Evolutionary conservation across 805 yeast species (phyloP).

Genomic region (Teunomyces panamensis): DNA sequence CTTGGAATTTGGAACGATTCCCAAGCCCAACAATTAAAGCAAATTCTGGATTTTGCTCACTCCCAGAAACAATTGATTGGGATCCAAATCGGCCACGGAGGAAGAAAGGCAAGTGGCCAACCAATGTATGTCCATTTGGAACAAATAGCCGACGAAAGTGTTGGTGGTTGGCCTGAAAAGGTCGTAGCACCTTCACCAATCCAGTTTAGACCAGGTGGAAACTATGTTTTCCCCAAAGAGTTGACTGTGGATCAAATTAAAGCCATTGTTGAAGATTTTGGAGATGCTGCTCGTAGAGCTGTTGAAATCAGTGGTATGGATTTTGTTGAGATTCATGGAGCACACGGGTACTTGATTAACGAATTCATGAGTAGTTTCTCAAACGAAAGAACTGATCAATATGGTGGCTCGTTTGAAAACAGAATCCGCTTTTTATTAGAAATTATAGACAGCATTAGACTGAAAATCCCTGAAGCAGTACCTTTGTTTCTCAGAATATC

Average conservation of each 20-base stretch:
- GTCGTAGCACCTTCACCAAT: slow-evolving; percentile 47
- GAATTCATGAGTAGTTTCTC: slow-evolving; percentile 35
- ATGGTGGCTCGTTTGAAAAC: slow-evolving; percentile 46
- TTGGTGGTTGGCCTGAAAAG: slow-evolving; percentile 44
- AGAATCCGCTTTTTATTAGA: slow-evolving; percentile 41
- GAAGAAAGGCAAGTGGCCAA: slow-evolving; percentile 32
- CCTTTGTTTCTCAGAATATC: slow-evolving; percentile 50
- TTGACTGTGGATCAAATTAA: slow-evolving; percentile 42
- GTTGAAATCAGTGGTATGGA: slow-evolving; percentile 40
- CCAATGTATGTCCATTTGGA: slow-evolving; percentile 28
- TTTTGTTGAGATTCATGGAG: slow-evolving; percentile 41
- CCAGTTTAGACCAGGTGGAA: slow-evolving; percentile 26
- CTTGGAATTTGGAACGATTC: slow-evolving; percentile 20
- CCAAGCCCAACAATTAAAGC: slow-evolving; percentile 28
- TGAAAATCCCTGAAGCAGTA: slow-evolving; percentile 32
- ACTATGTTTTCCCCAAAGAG: slow-evolving; percentile 35
- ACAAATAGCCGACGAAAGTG: slow-evolving; percentile 24
- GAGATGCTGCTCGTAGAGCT: slow-evolving; percentile 23
- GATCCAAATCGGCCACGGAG: slow-evolving; percentile 15
- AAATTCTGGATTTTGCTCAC: slow-evolving; percentile 14
- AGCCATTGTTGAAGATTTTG: slow-evolving; percentile 40
- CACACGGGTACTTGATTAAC: slow-evolving; percentile 40
- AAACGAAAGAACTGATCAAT: slow-evolving; percentile 40
- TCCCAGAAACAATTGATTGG: slow-evolving; percentile 11
- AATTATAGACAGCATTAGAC: slow-evolving; percentile 51